These are phyloP conservation scores for Cyclotella kingstonii DNA, from an alignment of 108 stramenopile genomes.

Conservation along the genomic window DNA sequence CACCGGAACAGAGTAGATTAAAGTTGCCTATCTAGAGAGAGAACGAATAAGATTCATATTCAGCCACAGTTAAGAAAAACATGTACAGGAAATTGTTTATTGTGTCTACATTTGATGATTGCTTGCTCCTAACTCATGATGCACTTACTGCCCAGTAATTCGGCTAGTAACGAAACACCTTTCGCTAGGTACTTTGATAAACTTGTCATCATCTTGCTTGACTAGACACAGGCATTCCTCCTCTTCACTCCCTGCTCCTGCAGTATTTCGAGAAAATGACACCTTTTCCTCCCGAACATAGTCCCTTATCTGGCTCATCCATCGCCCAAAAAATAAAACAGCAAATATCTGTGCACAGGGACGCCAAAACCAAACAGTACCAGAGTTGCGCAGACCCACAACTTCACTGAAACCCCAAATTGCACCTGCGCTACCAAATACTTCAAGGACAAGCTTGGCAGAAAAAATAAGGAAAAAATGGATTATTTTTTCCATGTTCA, in stretches of 20 bases:
- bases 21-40: no score
- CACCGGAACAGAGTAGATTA: no score
- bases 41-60: no score
- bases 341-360: constrained; percentile 40
- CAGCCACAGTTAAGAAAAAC: no score
- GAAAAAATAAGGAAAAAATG: constrained; percentile 19
- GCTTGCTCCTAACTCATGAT: no score
- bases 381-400: constrained; percentile 39
- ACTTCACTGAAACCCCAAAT: constrained; percentile 66
- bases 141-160: no score
- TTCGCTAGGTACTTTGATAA: no score
- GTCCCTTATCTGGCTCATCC: constrained; percentile 19
- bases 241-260: not conserved
- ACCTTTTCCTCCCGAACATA: constrained; percentile 2
- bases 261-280: not conserved
- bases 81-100: no score
- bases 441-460: constrained; percentile 53
- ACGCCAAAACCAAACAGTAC: constrained; percentile 56
- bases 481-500: no score
- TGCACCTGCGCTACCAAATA: constrained; percentile 54
- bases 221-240: not conserved
- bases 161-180: no score
- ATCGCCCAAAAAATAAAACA: constrained; percentile 46
- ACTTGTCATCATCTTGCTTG: not conserved
- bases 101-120: no score